These are phyloP conservation scores for Metschnikowia noctiluminum DNA, from an alignment of 805 yeast species.

Conservation along the genomic window DNA sequence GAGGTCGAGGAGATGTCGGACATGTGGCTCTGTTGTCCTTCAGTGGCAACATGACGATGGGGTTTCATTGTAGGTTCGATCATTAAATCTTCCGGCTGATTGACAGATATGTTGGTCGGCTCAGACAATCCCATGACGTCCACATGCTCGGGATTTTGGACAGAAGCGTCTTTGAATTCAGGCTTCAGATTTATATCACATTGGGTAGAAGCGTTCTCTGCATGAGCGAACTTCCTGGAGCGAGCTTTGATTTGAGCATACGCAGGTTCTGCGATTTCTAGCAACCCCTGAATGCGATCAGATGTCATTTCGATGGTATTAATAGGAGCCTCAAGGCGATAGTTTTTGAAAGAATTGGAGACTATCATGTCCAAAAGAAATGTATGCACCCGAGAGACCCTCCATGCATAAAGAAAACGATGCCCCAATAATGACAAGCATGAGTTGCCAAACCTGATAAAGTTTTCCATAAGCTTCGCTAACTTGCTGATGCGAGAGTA, in stretches of 20 bases:
- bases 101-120: too few species aligned
- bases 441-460: slow-evolving; percentile 22
- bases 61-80: background rate
- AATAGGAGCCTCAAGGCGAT: slow-evolving; percentile 1
- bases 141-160: too few species aligned
- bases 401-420: slow-evolving; percentile 19
- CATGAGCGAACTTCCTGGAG: background rate
- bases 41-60: background rate
- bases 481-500: slow-evolving; percentile 23
- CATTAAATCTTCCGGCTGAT: background rate
- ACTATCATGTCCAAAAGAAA: slow-evolving; percentile 7
- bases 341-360: slow-evolving; percentile 2
- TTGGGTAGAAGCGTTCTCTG: background rate
- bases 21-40: background rate
- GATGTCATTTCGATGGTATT: slow-evolving; percentile 3
- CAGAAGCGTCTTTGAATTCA: too few species aligned
- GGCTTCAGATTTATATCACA: too few species aligned
- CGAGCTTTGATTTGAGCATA: slow-evolving; percentile 4
- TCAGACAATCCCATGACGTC: too few species aligned
- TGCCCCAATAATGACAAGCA: slow-evolving; percentile 14
- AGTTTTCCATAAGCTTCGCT: slow-evolving; percentile 32
- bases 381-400: slow-evolving; percentile 11
- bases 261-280: slow-evolving; percentile 8
- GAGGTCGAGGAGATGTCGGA: slow-evolving; percentile 4
- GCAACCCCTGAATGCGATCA: slow-evolving; percentile 8